These are phyloP conservation scores for Gentiana straminea DNA, from an alignment of 257 asterid genomes.

Conservation along the genomic window DNA sequence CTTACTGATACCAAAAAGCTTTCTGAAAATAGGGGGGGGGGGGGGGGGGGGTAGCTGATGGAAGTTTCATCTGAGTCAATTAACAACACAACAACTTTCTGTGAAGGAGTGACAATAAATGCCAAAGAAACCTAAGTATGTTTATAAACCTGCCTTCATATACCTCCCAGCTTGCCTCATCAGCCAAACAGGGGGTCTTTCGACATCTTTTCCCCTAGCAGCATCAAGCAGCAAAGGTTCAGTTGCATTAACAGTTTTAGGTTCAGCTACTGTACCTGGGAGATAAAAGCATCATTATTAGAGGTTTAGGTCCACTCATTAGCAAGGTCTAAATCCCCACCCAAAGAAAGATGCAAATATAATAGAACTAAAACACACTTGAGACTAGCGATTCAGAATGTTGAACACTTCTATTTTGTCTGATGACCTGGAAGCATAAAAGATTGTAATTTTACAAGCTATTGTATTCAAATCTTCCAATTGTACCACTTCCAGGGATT, in stretches of 20 bases:
- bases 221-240: conserved; percentile 88
- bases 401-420: neutral
- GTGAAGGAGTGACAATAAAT: neutral
- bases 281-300: conserved; percentile 7
- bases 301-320: conserved; percentile 1
- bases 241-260: conserved; percentile 49
- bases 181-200: conserved; percentile 99
- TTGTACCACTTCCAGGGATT: no score
- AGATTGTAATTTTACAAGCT: no score
- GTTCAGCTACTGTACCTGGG: conserved; percentile 82
- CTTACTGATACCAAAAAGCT: no score
- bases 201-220: conserved; percentile 82
- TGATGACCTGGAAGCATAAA: no score
- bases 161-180: conserved; percentile 99
- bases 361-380: neutral
- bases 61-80: neutral
- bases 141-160: conserved; percentile 94
- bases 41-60: no score
- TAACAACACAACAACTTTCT: no score
- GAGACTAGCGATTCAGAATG: neutral
- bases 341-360: no score
- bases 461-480: no score
- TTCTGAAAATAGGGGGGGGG: no score
- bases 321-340: neutral
- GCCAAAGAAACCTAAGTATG: no score